These are phyloP conservation scores for Saccharum officinarum DNA, from an alignment of 176 grass and related monocot genomes.

Conservation along the genomic window DNA sequence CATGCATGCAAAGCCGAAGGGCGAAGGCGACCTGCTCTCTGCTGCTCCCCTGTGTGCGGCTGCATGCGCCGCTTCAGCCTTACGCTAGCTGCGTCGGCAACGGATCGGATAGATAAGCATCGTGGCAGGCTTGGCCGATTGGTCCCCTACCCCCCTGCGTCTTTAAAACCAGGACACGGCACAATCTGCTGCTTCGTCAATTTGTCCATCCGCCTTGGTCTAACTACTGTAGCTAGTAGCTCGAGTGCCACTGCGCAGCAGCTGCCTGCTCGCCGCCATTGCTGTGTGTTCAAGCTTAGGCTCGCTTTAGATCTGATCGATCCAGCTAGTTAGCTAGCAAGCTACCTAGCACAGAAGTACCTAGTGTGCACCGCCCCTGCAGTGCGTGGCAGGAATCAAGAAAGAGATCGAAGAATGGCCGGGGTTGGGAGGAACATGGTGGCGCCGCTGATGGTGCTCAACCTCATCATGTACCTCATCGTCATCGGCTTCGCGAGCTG, in stretches of 20 bases:
- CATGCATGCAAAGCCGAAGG: background rate
- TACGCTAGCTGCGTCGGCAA: too few species aligned
- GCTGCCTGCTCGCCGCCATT: background rate
- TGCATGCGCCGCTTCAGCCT: background rate
- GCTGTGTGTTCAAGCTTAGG: too few species aligned
- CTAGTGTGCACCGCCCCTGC: too few species aligned
- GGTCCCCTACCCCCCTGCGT: background rate
- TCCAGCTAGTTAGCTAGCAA: too few species aligned
- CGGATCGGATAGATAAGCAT: background rate
- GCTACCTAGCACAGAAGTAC: too few species aligned
- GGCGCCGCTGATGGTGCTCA: constrained; percentile 75
- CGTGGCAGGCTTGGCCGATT: background rate
- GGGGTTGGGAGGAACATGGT: constrained; percentile 52
- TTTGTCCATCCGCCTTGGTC: background rate
- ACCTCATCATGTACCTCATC: constrained; percentile 75
- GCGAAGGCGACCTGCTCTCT: too few species aligned
- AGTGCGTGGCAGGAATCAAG: too few species aligned
- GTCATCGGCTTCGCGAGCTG: constrained; percentile 75
- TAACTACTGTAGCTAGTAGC: background rate
- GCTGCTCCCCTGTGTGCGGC: too few species aligned
- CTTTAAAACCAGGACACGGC: constrained; percentile 12
- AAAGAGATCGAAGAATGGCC: constrained; percentile 38
- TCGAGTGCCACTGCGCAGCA: background rate
- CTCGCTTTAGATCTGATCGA: background rate
- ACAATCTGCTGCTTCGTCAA: background rate